Percentiles rank a stretch among this genome's conserved stretches.
Evolutionary conservation across 208 protist genomes (phyloP).

Genomic region (Leishmania martiniquensis): DNA sequence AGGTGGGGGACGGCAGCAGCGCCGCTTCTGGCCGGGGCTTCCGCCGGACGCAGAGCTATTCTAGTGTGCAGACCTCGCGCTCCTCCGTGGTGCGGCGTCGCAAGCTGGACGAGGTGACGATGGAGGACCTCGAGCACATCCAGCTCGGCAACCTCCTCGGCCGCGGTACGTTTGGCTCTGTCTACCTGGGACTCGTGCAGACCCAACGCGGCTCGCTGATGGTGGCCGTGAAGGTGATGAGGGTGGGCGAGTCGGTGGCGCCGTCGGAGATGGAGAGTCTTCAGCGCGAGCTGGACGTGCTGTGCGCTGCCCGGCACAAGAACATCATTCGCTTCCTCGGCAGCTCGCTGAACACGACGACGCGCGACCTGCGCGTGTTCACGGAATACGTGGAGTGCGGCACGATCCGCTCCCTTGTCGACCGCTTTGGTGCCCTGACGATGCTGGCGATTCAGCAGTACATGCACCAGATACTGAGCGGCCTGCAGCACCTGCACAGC

Average conservation of each 20-base stretch:
- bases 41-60: constrained; percentile 26
- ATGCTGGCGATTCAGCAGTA: constrained; percentile 73
- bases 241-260: constrained; percentile 36
- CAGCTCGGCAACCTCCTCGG: constrained; percentile 60
- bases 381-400: constrained; percentile 85
- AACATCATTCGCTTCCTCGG: constrained; percentile 84
- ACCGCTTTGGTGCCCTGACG: constrained; percentile 60
- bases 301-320: constrained; percentile 56
- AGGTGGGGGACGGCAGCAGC: not conserved
- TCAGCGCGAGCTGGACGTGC: constrained; percentile 67
- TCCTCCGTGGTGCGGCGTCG: constrained; percentile 54
- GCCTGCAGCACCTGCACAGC: constrained; percentile 72
- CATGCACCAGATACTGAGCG: constrained; percentile 71
- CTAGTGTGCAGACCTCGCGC: constrained; percentile 41
- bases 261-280: constrained; percentile 40
- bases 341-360: constrained; percentile 38
- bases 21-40: not conserved
- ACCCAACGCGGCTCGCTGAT: constrained; percentile 44
- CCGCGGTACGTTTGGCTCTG: constrained; percentile 64
- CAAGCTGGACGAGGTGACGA: constrained; percentile 46
- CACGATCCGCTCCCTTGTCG: constrained; percentile 57
- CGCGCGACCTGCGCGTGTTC: constrained; percentile 64
- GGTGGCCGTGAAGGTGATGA: constrained; percentile 71
- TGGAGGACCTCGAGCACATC: constrained; percentile 46
- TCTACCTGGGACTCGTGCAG: constrained; percentile 58